A percentile compares a stretch with the other conserved stretches of the same genome.
These are phyloP conservation scores for Aspergillus texensis DNA, from an alignment of 2,329 filamentous ascomycete species.

Conservation along the genomic window DNA sequence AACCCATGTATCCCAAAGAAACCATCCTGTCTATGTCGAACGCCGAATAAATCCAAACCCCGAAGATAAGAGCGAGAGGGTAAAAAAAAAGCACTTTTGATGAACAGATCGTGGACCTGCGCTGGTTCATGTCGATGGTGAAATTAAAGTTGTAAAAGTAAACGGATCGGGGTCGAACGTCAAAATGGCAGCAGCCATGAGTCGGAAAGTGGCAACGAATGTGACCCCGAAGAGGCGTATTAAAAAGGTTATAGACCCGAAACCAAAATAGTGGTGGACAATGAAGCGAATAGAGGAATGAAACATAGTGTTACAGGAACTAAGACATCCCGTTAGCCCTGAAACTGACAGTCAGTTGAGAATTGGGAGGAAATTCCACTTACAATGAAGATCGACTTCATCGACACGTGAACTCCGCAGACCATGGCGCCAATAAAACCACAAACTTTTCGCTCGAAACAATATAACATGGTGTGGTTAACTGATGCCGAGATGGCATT, in stretches of 20 bases:
- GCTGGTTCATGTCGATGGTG: slow-evolving; percentile 22
- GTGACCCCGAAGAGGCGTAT: slow-evolving; percentile 19
- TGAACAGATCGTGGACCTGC: slow-evolving; percentile 24
- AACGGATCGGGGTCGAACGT: slow-evolving; percentile 24
- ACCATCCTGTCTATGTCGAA: slow-evolving; percentile 43
- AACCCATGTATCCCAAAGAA: slow-evolving; percentile 39
- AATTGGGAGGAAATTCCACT: slow-evolving; percentile 12
- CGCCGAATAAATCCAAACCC: slow-evolving; percentile 31
- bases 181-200: slow-evolving; percentile 28
- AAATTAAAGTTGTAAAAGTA: slow-evolving; percentile 20
- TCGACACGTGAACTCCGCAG: slow-evolving; percentile 31
- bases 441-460: slow-evolving; percentile 26
- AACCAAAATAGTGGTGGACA: slow-evolving; percentile 21
- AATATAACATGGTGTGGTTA: slow-evolving; percentile 24
- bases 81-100: slow-evolving; percentile 29
- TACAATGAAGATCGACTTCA: slow-evolving; percentile 33
- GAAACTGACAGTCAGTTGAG: slow-evolving; percentile 15
- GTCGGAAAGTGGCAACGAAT: slow-evolving; percentile 25
- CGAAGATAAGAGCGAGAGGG: slow-evolving; percentile 18
- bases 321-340: slow-evolving; percentile 23
- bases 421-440: slow-evolving; percentile 28
- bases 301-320: slow-evolving; percentile 36
- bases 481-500: slow-evolving; percentile 24
- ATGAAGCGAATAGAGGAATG: slow-evolving; percentile 21
- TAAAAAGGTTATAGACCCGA: slow-evolving; percentile 32